phyloP scores from a whole-genome alignment of 2,329 filamentous ascomycete genomes.

The Phaeosphaeriaceae sp. region DNA sequence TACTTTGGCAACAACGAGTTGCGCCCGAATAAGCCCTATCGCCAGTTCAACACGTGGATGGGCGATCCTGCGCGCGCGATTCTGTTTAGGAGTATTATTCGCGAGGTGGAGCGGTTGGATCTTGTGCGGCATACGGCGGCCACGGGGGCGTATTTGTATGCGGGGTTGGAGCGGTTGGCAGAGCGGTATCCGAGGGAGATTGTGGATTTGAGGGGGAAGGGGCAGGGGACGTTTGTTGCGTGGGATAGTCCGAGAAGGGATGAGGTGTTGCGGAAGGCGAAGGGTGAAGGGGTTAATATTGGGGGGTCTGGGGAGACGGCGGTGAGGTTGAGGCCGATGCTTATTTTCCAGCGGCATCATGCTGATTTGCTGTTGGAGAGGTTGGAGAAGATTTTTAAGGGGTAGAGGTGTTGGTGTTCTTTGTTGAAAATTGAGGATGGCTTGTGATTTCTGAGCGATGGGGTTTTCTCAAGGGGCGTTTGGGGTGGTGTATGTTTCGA shows the following conservation, averaged over 20 bases:
- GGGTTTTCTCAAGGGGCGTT: no score
- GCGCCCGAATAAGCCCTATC: constrained; percentile 89
- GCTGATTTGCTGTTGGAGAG: constrained; percentile 82
- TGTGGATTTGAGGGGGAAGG: constrained; percentile 83
- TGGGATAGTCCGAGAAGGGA: constrained; percentile 85
- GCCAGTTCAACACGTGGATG: constrained; percentile 99
- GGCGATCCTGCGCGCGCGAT: constrained; percentile 85
- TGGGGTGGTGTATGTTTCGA: no score
- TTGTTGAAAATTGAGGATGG: no score
- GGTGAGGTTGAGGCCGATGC: constrained; percentile 84
- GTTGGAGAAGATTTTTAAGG: constrained; percentile 74
- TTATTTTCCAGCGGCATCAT: constrained; percentile 91
- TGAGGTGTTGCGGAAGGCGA: constrained; percentile 78
- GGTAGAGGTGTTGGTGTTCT: not conserved
- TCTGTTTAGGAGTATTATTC: constrained; percentile 83
- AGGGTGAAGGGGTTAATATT: constrained; percentile 83
- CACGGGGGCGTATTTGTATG: constrained; percentile 80
- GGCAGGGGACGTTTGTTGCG: constrained; percentile 89
- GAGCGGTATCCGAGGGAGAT: constrained; percentile 77
- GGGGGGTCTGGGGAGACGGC: constrained; percentile 79
- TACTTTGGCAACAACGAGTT: constrained; percentile 84
- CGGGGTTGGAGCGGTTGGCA: constrained; percentile 70
- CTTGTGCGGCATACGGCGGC: constrained; percentile 80
- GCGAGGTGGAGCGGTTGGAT: constrained; percentile 77
- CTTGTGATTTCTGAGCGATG: no score